Evolutionary conservation across 2,329 filamentous ascomycete species (phyloP).

Genomic region (Pyrenophora graminea): DNA sequence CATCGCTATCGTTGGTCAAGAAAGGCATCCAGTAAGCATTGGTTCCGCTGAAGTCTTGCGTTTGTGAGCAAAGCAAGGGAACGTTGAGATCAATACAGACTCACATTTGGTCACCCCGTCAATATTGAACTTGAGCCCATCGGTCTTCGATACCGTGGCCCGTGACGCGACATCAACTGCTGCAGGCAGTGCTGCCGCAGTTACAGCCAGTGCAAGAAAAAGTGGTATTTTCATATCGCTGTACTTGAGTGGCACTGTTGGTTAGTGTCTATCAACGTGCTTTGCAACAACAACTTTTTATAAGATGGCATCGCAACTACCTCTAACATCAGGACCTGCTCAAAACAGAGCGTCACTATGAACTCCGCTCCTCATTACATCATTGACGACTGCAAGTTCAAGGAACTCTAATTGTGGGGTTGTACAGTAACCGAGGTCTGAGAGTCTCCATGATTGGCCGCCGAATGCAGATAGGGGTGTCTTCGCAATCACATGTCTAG

Average conservation of each 20-base stretch:
- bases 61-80: no score
- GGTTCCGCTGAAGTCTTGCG: slow-evolving; percentile 55
- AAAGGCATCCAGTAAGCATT: slow-evolving; percentile 63
- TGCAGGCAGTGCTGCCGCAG: slow-evolving; percentile 27
- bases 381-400: slow-evolving; percentile 1
- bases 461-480: background rate
- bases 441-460: slow-evolving; percentile 6
- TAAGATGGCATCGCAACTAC: background rate
- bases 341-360: background rate
- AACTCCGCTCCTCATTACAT: slow-evolving; percentile 15
- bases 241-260: background rate
- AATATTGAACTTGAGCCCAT: slow-evolving; percentile 42
- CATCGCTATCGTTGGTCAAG: slow-evolving; percentile 58
- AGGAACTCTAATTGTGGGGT: slow-evolving; percentile 13
- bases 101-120: slow-evolving; percentile 42
- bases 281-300: background rate
- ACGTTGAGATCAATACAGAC: background rate
- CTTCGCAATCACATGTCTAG: slow-evolving; percentile 3
- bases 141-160: slow-evolving; percentile 29
- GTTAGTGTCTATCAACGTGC: background rate
- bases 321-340: background rate
- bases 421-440: slow-evolving; percentile 14
- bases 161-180: slow-evolving; percentile 17
- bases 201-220: slow-evolving; percentile 24
- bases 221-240: slow-evolving; percentile 29